Percentiles rank a stretch among this genome's conserved stretches.
Conservation (phyloP, 2,329 filamentous ascomycete genomes). For the Fusarium staphyleae region DNA sequence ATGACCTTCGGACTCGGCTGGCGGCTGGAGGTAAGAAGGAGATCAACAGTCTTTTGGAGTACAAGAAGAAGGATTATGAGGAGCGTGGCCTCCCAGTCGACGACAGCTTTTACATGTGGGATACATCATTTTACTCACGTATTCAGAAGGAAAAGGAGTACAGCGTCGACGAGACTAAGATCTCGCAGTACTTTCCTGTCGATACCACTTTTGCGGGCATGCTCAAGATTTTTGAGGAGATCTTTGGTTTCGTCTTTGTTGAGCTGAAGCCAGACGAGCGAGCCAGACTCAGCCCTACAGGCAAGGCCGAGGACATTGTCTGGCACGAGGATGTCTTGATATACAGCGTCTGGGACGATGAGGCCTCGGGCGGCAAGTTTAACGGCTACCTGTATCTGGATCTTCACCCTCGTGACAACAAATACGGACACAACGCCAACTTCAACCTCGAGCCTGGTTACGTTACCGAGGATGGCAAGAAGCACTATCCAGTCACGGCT, state of each 20-base stretch:
- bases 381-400: constrained; percentile 86
- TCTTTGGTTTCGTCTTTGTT: constrained; percentile 82
- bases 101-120: constrained; percentile 82
- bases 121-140: constrained; percentile 80
- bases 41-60: constrained; percentile 70
- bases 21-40: constrained; percentile 75
- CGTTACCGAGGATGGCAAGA: constrained; percentile 69
- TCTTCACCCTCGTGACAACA: constrained; percentile 79
- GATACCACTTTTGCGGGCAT: constrained; percentile 76
- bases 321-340: constrained; percentile 87
- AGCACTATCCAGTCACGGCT: constrained; percentile 78
- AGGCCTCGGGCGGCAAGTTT: constrained; percentile 72
- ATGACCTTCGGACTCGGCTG: constrained; percentile 71
- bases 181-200: constrained; percentile 85
- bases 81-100: constrained; percentile 66
- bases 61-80: constrained; percentile 76
- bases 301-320: constrained; percentile 73
- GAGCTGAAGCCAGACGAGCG: constrained; percentile 73
- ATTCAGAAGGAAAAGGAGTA: constrained; percentile 83
- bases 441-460: constrained; percentile 81
- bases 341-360: constrained; percentile 84
- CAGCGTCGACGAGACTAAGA: constrained; percentile 78
- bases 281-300: constrained; percentile 68
- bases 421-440: constrained; percentile 86
- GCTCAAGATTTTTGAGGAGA: constrained; percentile 82